phyloP scores from a whole-genome alignment of 139 green algal genomes.

The Klebsormidium nitens region DNA sequence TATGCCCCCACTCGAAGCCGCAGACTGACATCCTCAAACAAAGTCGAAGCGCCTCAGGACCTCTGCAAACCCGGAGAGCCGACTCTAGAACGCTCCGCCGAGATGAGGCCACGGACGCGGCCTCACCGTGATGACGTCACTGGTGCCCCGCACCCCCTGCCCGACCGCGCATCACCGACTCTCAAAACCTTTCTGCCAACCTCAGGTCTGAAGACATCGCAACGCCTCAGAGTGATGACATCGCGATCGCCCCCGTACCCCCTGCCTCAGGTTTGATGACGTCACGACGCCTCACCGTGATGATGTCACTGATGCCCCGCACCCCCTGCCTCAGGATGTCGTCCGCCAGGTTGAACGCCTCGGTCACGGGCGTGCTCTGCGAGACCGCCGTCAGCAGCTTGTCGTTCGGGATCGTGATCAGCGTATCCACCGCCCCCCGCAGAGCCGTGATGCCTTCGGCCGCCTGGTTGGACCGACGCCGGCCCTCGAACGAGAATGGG shows the following conservation, averaged over 20 bases:
- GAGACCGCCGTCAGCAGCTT: slow-evolving; percentile 67
- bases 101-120: too few relatives aligned
- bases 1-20: too few relatives aligned
- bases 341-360: slow-evolving; percentile 88
- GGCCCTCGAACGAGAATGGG: slow-evolving; percentile 94
- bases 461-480: slow-evolving; percentile 68
- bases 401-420: slow-evolving; percentile 98
- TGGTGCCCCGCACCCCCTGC: background rate
- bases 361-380: slow-evolving; percentile 64
- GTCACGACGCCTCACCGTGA: slow-evolving; percentile 74
- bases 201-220: too few relatives aligned
- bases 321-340: slow-evolving; percentile 87
- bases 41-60: too few relatives aligned
- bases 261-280: too few relatives aligned
- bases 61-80: too few relatives aligned
- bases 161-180: too few relatives aligned
- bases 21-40: too few relatives aligned
- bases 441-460: slow-evolving; percentile 65
- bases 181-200: too few relatives aligned
- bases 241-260: too few relatives aligned
- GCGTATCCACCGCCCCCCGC: slow-evolving; percentile 82
- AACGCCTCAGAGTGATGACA: too few relatives aligned
- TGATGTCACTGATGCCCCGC: slow-evolving; percentile 92
- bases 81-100: too few relatives aligned
- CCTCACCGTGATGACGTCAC: background rate